phyloP scores from a whole-genome alignment of 345 rosid genomes.

The Firmiana major region DNA sequence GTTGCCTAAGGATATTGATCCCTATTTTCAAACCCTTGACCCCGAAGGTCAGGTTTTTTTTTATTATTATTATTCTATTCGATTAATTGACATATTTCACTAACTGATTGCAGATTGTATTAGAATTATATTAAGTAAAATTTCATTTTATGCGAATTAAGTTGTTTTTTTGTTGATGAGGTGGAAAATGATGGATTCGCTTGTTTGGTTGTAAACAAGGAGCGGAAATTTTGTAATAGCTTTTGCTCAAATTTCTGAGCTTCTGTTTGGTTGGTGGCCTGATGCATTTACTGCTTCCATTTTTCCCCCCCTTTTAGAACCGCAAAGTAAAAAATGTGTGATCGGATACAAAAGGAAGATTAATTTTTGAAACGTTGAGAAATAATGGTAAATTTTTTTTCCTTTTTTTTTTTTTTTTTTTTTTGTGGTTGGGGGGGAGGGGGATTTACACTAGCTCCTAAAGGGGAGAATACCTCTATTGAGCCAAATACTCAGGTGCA shows the following conservation, averaged over 20 bases:
- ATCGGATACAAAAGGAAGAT: not conserved
- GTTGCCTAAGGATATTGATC: slow-evolving; percentile 76
- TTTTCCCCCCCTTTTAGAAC: not conserved
- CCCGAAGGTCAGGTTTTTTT: slow-evolving; percentile 52
- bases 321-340: not conserved
- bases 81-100: not conserved
- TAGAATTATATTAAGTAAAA: not conserved
- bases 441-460: not conserved
- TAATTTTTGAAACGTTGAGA: not conserved
- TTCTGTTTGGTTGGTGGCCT: not conserved
- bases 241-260: not conserved
- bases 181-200: not conserved
- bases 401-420: not conserved
- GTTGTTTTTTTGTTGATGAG: not conserved
- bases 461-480: not conserved
- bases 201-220: not conserved
- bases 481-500: not conserved
- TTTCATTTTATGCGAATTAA: not conserved
- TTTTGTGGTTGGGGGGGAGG: not conserved
- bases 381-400: not conserved
- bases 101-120: not conserved
- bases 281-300: not conserved
- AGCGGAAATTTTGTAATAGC: not conserved
- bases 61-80: not conserved
- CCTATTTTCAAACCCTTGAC: slow-evolving; percentile 72